Conservation (phyloP, 495 filamentous ascomycete genomes). For the Aspergillus baeticus region DNA sequence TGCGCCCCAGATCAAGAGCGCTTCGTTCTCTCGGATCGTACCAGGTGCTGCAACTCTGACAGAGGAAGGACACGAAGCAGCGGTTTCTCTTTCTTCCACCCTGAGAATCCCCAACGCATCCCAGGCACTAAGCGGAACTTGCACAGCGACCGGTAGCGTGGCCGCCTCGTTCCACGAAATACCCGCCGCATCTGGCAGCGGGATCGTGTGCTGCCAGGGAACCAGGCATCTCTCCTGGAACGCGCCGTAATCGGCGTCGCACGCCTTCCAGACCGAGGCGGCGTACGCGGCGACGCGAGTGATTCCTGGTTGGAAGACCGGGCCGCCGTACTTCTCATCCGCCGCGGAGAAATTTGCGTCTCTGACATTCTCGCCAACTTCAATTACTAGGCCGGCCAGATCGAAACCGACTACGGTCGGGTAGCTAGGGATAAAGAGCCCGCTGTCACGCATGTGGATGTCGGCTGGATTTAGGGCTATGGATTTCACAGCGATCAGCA, state of each 20-base stretch:
- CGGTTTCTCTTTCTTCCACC: constrained; percentile 17
- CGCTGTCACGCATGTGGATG: constrained; percentile 30
- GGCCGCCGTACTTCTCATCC: no score
- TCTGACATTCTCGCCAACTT: constrained; percentile 38
- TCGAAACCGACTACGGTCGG: constrained; percentile 46
- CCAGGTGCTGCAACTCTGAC: not conserved
- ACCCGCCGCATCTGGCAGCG: constrained; percentile 29
- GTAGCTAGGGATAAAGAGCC: constrained; percentile 30
- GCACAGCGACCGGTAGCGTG: constrained; percentile 36
- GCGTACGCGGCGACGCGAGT: constrained; percentile 27
- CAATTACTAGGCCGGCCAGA: constrained; percentile 36
- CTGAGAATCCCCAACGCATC: constrained; percentile 34
- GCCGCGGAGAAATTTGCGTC: not conserved
- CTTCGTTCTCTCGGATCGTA: constrained; percentile 32
- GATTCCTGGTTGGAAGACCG: constrained; percentile 31
- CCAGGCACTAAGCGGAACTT: constrained; percentile 27
- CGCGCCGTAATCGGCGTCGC: constrained; percentile 38
- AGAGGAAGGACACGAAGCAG: constrained; percentile 10
- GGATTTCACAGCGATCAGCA: constrained; percentile 6
- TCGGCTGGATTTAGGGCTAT: constrained; percentile 50
- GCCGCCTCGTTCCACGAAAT: constrained; percentile 37
- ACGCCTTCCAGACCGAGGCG: constrained; percentile 30
- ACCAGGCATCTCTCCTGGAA: constrained; percentile 38
- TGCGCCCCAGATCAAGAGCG: constrained; percentile 50
- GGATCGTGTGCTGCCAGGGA: constrained; percentile 20